These are phyloP conservation scores for Penicillium psychrosexuale DNA, from an alignment of 2,329 filamentous ascomycete genomes.

Conservation along the genomic window DNA sequence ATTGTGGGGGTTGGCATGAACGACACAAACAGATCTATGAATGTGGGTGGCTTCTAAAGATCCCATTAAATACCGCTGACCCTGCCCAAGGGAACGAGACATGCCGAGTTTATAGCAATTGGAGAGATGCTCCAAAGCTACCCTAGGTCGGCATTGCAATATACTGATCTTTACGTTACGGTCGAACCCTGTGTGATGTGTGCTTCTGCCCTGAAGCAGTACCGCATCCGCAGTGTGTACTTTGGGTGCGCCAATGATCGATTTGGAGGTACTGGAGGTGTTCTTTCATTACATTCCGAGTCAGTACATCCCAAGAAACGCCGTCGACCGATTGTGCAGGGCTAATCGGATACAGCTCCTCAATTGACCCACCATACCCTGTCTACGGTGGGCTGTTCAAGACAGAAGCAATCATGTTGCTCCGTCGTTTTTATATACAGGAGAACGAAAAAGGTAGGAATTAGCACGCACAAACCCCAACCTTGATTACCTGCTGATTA, in stretches of 20 bases:
- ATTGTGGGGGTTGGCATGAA: constrained; percentile 94
- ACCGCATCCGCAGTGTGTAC: constrained; percentile 83
- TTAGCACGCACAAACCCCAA: neutral
- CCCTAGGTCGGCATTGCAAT: constrained; percentile 64
- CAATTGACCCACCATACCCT: constrained; percentile 74
- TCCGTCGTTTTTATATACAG: constrained; percentile 94
- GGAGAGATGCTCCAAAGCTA: constrained; percentile 62
- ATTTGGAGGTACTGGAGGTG: constrained; percentile 93
- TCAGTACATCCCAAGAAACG: constrained; percentile 33
- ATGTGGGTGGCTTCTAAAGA: constrained; percentile 42
- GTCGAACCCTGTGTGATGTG: constrained; percentile 99
- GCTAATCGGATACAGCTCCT: constrained; percentile 50
- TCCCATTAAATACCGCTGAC: constrained; percentile 1
- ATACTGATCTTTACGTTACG: constrained; percentile 87
- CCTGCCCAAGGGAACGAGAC: constrained; percentile 76
- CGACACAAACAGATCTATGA: constrained; percentile 84
- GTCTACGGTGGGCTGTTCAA: constrained; percentile 84
- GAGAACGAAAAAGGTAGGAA: constrained; percentile 83
- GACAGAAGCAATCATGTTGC: constrained; percentile 87
- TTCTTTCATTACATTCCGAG: constrained; percentile 80
- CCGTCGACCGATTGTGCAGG: neutral
- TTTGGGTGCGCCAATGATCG: constrained; percentile 96
- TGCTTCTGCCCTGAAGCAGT: constrained; percentile 84
- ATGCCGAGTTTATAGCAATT: constrained; percentile 92
- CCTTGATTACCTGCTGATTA: constrained; percentile 9